phyloP scores from a whole-genome alignment of 108 stramenopile species.

The Cylindrotheca fusiformis region DNA sequence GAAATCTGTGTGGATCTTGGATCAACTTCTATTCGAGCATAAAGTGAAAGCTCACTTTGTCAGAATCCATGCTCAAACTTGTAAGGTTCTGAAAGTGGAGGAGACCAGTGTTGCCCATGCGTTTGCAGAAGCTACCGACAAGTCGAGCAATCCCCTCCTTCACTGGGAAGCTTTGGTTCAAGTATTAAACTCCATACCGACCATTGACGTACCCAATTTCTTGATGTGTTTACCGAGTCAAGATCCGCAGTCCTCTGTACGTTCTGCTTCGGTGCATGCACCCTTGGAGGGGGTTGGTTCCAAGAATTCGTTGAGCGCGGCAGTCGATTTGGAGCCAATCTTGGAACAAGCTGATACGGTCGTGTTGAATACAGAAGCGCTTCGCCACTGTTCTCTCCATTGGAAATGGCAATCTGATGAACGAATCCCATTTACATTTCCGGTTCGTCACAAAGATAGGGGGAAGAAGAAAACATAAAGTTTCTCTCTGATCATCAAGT shows the following conservation, averaged over 20 bases:
- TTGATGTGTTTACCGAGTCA: conserved; percentile 6
- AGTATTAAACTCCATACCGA: conserved; percentile 16
- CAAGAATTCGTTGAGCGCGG: neutral
- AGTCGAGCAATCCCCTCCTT: conserved; percentile 13
- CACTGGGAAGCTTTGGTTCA: conserved; percentile 23
- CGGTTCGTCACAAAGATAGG: neutral
- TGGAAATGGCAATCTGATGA: conserved; percentile 18
- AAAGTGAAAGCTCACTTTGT: conserved; percentile 4
- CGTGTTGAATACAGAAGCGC: conserved; percentile 8
- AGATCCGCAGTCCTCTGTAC: conserved; percentile 1
- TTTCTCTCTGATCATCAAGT: neutral
- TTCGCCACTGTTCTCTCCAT: conserved; percentile 6
- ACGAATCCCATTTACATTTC: conserved; percentile 26
- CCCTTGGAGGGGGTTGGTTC: conserved; percentile 1
- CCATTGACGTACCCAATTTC: conserved; percentile 12
- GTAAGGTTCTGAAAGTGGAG: conserved; percentile 21
- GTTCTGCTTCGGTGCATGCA: conserved; percentile 36
- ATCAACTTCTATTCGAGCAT: conserved; percentile 25
- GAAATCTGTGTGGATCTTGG: conserved; percentile 37
- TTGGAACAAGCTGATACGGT: conserved; percentile 16
- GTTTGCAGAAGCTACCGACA: conserved; percentile 15
- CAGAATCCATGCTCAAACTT: conserved; percentile 17
- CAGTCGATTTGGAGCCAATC: conserved; percentile 6
- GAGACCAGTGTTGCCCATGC: conserved; percentile 36
- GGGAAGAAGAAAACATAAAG: neutral